Base-by-base conservation (phyloP, 306 rosid genomes). In the Cucurbita maxima region DNA sequence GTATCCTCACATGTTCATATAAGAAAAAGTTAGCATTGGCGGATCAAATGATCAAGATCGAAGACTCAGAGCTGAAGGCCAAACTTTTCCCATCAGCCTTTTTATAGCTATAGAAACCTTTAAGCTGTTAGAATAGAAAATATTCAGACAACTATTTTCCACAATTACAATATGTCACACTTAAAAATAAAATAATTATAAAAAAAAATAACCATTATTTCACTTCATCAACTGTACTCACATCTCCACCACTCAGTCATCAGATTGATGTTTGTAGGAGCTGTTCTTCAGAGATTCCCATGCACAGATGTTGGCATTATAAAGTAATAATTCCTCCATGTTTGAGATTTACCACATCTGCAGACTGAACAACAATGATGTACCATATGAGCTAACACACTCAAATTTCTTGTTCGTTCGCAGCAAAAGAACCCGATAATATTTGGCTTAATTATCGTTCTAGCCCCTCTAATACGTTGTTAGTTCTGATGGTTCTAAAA, bases 161-260 rank as follows among this genome's bases (percentile, higher is more conserved):
- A 70, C 59, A 70, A 48, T 70, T 70, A 70, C 74, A 70, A 50
- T 30, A 68, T 68, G 73, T 48, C 73, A 68, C 73, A 45, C 10
- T 68, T 34, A 15, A 70, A 41, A n/a, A 40, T 4, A 56, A 38
- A 7, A 64, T 1, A 22, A 41, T 16, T 13, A 50, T 0, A 37
- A 16, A 16, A 14, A 15, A 60, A 61, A 13, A 22, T 37, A 62
- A 50, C 74, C 74, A 70, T 70, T 70, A 70, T 70, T 70, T 14
- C 59, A 68, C 71, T 43, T 43, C 45, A 48, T 22, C 43, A 70
- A 13, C 9, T 9, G 53, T 11, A 67, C 48, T 45, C 19, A 67
- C 0, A 44, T 50, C 16, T 37, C 43, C 34, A 30, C 34, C 55
- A 45, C 10, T 12, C 34, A 45, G 0, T 67, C 73, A 44, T 12